Evolutionary conservation across 2,329 filamentous ascomycete genomes (phyloP).

Genomic region (Aspergillus novofumigatus): DNA sequence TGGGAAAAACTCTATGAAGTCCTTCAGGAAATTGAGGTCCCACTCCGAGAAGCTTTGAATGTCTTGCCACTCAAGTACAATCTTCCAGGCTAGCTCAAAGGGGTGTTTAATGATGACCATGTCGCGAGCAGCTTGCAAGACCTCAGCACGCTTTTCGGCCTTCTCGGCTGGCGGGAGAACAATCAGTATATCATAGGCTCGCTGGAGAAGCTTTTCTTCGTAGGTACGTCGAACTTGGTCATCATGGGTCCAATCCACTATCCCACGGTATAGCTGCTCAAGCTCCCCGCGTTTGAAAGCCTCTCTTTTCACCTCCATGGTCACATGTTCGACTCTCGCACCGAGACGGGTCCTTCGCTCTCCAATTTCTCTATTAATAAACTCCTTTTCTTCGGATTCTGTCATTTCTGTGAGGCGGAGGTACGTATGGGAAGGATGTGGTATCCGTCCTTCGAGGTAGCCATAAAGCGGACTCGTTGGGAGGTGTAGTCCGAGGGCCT

Average conservation of each 20-base stretch:
- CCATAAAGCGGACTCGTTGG: constrained; percentile 77
- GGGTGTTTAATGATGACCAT: constrained; percentile 97
- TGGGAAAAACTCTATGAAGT: constrained; percentile 81
- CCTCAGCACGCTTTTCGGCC: constrained; percentile 63
- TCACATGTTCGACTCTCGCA: constrained; percentile 77
- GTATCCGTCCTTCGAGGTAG: constrained; percentile 77
- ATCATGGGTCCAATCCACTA: constrained; percentile 87
- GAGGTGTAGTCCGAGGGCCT: constrained; percentile 70
- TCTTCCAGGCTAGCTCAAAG: constrained; percentile 84
- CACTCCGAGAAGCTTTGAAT: constrained; percentile 68
- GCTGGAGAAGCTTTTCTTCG: constrained; percentile 82
- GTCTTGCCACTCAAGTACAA: constrained; percentile 86
- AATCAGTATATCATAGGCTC: constrained; percentile 73
- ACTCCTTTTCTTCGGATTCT: constrained; percentile 81
- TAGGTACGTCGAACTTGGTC: constrained; percentile 79
- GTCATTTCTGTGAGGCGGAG: constrained; percentile 76
- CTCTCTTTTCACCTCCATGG: constrained; percentile 79
- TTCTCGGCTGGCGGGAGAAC: constrained; percentile 68
- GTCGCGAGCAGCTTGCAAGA: constrained; percentile 73
- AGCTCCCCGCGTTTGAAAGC: constrained; percentile 71
- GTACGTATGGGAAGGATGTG: constrained; percentile 75
- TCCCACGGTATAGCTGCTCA: constrained; percentile 72
- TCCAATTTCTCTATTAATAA: constrained; percentile 83
- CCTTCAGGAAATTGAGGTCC: constrained; percentile 71
- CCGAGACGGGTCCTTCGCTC: constrained; percentile 85